Evolutionary conservation across 768 basidiomycete species (phyloP).

Genomic region (Macrocybe gigantea): DNA sequence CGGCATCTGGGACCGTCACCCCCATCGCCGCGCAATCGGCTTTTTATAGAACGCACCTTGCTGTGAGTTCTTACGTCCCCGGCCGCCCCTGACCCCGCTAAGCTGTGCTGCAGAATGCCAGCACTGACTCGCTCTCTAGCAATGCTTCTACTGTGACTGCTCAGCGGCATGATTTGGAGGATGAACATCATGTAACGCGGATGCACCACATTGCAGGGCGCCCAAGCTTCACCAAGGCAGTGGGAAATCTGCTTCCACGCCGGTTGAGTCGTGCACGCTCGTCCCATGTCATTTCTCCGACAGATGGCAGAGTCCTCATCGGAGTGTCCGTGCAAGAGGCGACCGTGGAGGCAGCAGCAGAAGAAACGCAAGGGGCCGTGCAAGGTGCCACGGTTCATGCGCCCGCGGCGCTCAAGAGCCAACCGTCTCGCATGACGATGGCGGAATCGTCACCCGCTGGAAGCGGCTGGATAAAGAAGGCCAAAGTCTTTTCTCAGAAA

Average conservation of each 20-base stretch:
- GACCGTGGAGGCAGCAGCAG: constrained; percentile 26
- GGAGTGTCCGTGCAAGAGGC: constrained; percentile 45
- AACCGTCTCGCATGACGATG: constrained; percentile 27
- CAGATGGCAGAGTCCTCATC: constrained; percentile 30
- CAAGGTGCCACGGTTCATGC: constrained; percentile 21
- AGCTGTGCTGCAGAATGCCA: no score
- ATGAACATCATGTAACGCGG: constrained; percentile 40
- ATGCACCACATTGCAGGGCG: constrained; percentile 41
- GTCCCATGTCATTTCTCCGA: constrained; percentile 24
- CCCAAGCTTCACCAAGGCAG: constrained; percentile 33
- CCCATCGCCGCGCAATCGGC: constrained; percentile 32
- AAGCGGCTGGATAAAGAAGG: constrained; percentile 26
- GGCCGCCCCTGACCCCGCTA: no score
- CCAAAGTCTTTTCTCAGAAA: constrained; percentile 36
- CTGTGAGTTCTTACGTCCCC: constrained; percentile 19
- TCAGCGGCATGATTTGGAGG: constrained; percentile 31
- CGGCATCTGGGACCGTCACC: no score
- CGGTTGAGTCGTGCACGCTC: constrained; percentile 39
- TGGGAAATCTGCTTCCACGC: constrained; percentile 38
- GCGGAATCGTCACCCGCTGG: constrained; percentile 14
- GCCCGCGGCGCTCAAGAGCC: constrained; percentile 24
- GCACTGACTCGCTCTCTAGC: constrained; percentile 3
- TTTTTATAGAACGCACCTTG: constrained; percentile 39
- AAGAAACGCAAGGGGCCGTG: constrained; percentile 17
- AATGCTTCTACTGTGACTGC: constrained; percentile 12